Evolutionary conservation across 352 stramenopile species (phyloP).

Genomic region (Globisporangium iwayamae): DNA sequence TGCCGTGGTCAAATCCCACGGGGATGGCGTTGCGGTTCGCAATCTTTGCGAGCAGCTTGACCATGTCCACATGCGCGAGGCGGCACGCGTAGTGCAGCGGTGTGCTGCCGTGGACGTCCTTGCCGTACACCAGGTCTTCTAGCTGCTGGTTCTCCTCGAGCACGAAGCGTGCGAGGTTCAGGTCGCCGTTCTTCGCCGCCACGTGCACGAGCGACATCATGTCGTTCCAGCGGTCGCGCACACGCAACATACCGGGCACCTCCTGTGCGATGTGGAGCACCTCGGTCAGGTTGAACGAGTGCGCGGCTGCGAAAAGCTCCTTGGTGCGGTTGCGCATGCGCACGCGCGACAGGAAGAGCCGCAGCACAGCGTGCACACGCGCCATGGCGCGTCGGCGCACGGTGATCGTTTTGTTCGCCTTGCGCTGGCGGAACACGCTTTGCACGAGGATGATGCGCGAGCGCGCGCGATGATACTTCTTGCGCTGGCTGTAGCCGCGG

Average conservation of each 20-base stretch:
- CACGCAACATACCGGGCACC: slow-evolving; percentile 72
- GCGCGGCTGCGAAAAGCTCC: slow-evolving; percentile 74
- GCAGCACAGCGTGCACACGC: slow-evolving; percentile 65
- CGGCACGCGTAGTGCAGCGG: slow-evolving; percentile 81
- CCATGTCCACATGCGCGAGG: slow-evolving; percentile 80
- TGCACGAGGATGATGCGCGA: slow-evolving; percentile 70
- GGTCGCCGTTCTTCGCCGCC: slow-evolving; percentile 81
- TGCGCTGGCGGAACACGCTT: slow-evolving; percentile 66
- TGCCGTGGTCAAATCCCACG: slow-evolving; percentile 39
- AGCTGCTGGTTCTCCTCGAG: slow-evolving; percentile 77
- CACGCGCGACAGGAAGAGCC: slow-evolving; percentile 76
- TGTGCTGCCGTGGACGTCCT: slow-evolving; percentile 71
- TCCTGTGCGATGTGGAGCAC: slow-evolving; percentile 83
- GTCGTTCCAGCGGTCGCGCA: slow-evolving; percentile 69
- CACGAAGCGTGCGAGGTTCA: slow-evolving; percentile 82
- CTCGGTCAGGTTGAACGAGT: slow-evolving; percentile 72
- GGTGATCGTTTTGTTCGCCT: slow-evolving; percentile 38
- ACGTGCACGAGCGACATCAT: slow-evolving; percentile 89
- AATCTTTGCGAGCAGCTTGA: slow-evolving; percentile 80
- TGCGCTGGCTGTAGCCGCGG: slow-evolving; percentile 56
- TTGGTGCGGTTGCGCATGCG: slow-evolving; percentile 78
- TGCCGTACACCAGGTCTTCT: slow-evolving; percentile 84
- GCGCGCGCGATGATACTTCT: slow-evolving; percentile 47
- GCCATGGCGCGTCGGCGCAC: slow-evolving; percentile 65
- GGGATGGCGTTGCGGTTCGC: slow-evolving; percentile 78